Evolutionary conservation across 495 filamentous ascomycete genomes (phyloP).

Genomic region (Aspergillus panamensis): DNA sequence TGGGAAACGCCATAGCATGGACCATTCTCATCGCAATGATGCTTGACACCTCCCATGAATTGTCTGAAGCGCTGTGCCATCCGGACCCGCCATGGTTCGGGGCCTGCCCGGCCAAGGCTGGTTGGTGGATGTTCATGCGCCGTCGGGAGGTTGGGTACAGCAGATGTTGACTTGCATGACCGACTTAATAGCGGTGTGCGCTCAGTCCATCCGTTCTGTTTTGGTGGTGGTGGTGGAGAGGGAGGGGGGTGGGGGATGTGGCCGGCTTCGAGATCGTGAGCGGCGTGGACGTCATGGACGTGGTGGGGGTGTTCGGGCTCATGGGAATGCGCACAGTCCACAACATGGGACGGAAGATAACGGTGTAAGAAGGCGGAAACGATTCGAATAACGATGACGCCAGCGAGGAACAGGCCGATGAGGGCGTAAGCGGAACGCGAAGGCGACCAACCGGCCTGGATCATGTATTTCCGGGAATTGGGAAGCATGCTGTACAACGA

Average conservation of each 20-base stretch:
- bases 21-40: conserved; percentile 67
- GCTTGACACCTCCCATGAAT: conserved; percentile 64
- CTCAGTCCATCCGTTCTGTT: conserved; percentile 33
- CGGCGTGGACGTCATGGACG: conserved; percentile 6
- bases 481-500: conserved; percentile 94
- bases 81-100: conserved; percentile 39
- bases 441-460: conserved; percentile 60
- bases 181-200: conserved; percentile 42
- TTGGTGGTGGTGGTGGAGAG: conserved; percentile 18
- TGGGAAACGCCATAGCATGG: conserved; percentile 83
- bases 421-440: conserved; percentile 65
- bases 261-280: conserved; percentile 33
- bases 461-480: conserved; percentile 71
- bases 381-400: conserved; percentile 79
- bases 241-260: conserved; percentile 20
- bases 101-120: conserved; percentile 10
- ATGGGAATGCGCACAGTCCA: conserved; percentile 87
- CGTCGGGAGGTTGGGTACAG: conserved; percentile 13
- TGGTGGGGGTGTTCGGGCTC: conserved; percentile 43
- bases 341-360: conserved; percentile 86
- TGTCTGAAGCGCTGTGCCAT: conserved; percentile 53
- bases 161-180: conserved; percentile 27
- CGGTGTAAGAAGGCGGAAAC: conserved; percentile 76
- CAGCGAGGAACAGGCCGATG: conserved; percentile 73
- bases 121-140: not conserved